phyloP scores from a whole-genome alignment of 148 eudicot genomes.

The Spergularia marina region DNA sequence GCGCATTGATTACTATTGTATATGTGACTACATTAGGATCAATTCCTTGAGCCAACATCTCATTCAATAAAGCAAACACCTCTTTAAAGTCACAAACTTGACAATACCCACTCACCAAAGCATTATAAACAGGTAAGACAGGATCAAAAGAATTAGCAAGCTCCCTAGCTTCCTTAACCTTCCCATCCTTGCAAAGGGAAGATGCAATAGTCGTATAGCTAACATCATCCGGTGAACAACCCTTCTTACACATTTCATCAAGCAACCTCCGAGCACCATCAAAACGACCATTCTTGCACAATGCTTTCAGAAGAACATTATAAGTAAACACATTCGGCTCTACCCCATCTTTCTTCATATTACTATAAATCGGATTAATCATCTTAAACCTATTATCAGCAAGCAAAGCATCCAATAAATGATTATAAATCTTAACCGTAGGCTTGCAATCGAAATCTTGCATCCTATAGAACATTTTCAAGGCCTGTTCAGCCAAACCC shows the following conservation, averaged over 20 bases:
- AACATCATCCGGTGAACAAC: slow-evolving; percentile 70
- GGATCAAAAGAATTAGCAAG: slow-evolving; percentile 47
- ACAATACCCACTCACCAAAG: slow-evolving; percentile 70
- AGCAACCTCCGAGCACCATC: slow-evolving; percentile 74
- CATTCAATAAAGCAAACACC: slow-evolving; percentile 54
- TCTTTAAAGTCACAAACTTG: slow-evolving; percentile 37
- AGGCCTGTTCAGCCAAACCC: slow-evolving; percentile 63
- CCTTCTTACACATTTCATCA: slow-evolving; percentile 73
- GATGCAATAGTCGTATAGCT: slow-evolving; percentile 77
- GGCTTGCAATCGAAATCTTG: slow-evolving; percentile 69
- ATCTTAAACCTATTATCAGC: slow-evolving; percentile 62
- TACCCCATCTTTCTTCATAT: slow-evolving; percentile 81
- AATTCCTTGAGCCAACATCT: slow-evolving; percentile 49
- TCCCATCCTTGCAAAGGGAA: slow-evolving; percentile 60
- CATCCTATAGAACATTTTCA: slow-evolving; percentile 73
- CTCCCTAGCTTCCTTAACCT: slow-evolving; percentile 63
- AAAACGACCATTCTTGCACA: slow-evolving; percentile 69
- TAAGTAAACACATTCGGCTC: slow-evolving; percentile 85
- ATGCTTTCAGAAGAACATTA: slow-evolving; percentile 79
- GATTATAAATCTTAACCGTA: slow-evolving; percentile 73
- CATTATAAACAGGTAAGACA: slow-evolving; percentile 68
- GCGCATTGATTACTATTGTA: slow-evolving; percentile 52
- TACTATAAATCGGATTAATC: slow-evolving; percentile 61
- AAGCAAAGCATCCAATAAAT: slow-evolving; percentile 76
- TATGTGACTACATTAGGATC: slow-evolving; percentile 66